Percentiles rank a stretch among this genome's conserved stretches.
These are phyloP conservation scores for Tetrapisispora nanseiensis DNA, from an alignment of 805 yeast genomes.

Conservation along the genomic window DNA sequence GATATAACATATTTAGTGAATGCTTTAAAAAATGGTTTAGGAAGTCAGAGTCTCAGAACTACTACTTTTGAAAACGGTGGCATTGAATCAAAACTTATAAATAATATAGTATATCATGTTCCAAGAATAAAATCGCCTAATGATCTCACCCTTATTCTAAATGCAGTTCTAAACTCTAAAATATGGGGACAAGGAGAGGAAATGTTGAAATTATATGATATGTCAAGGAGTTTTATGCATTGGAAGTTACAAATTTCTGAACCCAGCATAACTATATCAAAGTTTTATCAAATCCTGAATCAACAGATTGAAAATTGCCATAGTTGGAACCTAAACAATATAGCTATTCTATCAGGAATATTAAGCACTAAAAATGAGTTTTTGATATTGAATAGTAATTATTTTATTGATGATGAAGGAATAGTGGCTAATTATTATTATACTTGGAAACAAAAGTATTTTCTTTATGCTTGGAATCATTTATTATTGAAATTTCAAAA, in stretches of 20 bases:
- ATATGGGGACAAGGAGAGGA: slow-evolving; percentile 6
- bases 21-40: not conserved
- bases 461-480: slow-evolving; percentile 19
- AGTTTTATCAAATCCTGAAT: slow-evolving; percentile 21
- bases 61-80: not conserved
- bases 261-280: slow-evolving; percentile 15
- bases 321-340: slow-evolving; percentile 15
- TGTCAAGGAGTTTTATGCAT: slow-evolving; percentile 14
- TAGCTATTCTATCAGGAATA: slow-evolving; percentile 20
- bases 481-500: not conserved
- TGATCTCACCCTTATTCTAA: slow-evolving; percentile 9
- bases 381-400: slow-evolving; percentile 9
- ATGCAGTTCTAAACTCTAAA: slow-evolving; percentile 10
- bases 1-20: not conserved
- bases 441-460: slow-evolving; percentile 14
- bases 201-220: slow-evolving; percentile 10
- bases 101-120: slow-evolving; percentile 22
- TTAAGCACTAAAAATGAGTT: slow-evolving; percentile 14
- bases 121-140: slow-evolving; percentile 14
- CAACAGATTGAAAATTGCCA: slow-evolving; percentile 7
- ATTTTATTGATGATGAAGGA: slow-evolving; percentile 21
- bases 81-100: slow-evolving; percentile 5
- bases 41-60: too few relatives aligned
- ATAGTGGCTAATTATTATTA: slow-evolving; percentile 8
- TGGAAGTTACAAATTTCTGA: slow-evolving; percentile 28